Conservation (phyloP, 306 rosid genomes). For the Biancaea sappan region DNA sequence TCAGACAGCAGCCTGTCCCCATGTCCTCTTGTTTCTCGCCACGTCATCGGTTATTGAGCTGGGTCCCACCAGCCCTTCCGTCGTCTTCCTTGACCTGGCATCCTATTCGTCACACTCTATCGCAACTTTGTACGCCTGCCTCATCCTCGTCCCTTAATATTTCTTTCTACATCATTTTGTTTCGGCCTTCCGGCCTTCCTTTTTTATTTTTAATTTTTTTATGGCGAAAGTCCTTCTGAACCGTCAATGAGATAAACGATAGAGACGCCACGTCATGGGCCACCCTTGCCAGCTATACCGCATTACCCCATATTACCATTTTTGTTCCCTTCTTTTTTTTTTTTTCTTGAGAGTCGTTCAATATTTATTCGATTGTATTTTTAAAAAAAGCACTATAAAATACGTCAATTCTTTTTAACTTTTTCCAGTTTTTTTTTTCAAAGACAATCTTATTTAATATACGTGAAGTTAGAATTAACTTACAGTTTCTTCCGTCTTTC, state of each 20-base stretch:
- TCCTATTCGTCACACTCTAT: background rate
- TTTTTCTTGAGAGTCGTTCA: background rate
- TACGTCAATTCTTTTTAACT: too few relatives aligned
- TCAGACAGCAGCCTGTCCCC: slow-evolving; percentile 30
- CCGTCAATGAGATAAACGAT: slow-evolving; percentile 53
- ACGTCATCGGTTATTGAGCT: slow-evolving; percentile 30
- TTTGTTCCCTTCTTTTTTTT: slow-evolving; percentile 4
- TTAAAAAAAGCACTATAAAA: background rate
- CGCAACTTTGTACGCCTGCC: background rate
- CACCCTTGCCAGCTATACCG: slow-evolving; percentile 66
- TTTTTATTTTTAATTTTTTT: too few relatives aligned
- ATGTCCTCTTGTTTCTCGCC: slow-evolving; percentile 17
- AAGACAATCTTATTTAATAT: too few relatives aligned
- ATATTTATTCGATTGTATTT: background rate
- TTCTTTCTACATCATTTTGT: background rate
- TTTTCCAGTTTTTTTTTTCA: too few relatives aligned
- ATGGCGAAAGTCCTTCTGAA: slow-evolving; percentile 33
- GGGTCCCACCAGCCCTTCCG: slow-evolving; percentile 25
- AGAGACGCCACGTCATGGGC: slow-evolving; percentile 46
- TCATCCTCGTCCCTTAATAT: background rate
- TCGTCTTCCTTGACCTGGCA: background rate
- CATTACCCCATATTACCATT: slow-evolving; percentile 30
- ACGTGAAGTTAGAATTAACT: too few relatives aligned
- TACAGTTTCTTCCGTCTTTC: background rate
- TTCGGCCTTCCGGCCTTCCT: background rate